Conservation (phyloP, 2,329 filamentous ascomycete species). For the Paramyrothecium roridum region DNA sequence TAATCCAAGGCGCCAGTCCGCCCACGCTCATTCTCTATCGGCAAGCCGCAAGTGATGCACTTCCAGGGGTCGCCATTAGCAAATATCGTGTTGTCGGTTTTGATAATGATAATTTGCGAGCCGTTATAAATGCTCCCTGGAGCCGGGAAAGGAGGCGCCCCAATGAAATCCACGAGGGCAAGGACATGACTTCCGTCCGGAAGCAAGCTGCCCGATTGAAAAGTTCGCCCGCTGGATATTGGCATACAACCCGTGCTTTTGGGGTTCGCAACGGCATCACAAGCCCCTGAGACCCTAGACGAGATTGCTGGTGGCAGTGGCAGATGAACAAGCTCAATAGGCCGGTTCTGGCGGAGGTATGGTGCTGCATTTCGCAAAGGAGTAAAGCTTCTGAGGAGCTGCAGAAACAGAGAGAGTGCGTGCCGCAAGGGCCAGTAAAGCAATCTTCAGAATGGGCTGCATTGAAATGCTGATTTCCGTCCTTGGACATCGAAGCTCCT, state of each 20-base stretch:
- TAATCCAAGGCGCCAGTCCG: conserved; percentile 26
- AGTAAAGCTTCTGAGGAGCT: neutral
- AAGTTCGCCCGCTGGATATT: neutral
- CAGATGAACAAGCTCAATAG: conserved; percentile 28
- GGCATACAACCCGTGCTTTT: conserved; percentile 33
- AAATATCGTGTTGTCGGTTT: conserved; percentile 35
- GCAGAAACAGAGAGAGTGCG: neutral
- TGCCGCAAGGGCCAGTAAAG: neutral
- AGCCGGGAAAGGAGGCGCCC: conserved; percentile 35
- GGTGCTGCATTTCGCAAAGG: neutral
- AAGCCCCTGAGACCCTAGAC: conserved; percentile 21
- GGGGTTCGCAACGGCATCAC: conserved; percentile 28
- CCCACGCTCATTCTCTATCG: conserved; percentile 4
- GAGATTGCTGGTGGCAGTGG: conserved; percentile 31
- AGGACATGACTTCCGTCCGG: conserved; percentile 41
- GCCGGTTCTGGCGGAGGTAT: conserved; percentile 22
- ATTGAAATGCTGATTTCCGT: neutral
- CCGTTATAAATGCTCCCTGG: conserved; percentile 37
- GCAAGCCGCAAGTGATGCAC: conserved; percentile 29
- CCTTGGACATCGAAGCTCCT: too few relatives aligned
- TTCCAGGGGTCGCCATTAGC: conserved; percentile 43
- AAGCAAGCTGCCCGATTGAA: conserved; percentile 22
- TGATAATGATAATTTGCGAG: conserved; percentile 38
- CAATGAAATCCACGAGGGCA: conserved; percentile 34
- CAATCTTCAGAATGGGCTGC: neutral